Evolutionary conservation across 257 asterid genomes (phyloP).

Genomic region (Nicotiana paniculata): DNA sequence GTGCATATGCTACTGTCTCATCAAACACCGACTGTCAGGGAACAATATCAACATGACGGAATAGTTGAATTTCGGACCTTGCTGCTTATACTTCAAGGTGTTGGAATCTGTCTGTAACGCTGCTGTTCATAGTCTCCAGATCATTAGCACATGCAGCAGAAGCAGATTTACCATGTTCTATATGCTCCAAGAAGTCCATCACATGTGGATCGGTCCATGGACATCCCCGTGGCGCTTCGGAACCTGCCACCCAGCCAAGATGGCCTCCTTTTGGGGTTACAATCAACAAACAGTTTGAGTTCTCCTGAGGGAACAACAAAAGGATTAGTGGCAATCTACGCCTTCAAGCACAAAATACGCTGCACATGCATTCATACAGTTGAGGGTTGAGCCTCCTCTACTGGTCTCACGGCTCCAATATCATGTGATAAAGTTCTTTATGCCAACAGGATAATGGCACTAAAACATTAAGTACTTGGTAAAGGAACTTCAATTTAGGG

Average conservation of each 20-base stretch:
- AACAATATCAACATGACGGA: neutral
- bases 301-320: slow-evolving; percentile 47
- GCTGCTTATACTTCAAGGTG: neutral
- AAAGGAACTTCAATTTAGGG: neutral
- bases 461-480: neutral
- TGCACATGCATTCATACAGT: neutral
- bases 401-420: neutral
- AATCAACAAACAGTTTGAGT: slow-evolving; percentile 68
- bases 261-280: slow-evolving; percentile 96
- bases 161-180: slow-evolving; percentile 38
- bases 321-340: neutral
- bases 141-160: neutral
- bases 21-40: neutral
- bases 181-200: slow-evolving; percentile 80
- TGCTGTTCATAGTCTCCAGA: neutral
- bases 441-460: neutral
- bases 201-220: slow-evolving; percentile 91
- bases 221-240: slow-evolving; percentile 69
- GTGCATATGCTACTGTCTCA: neutral
- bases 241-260: slow-evolving; percentile 98
- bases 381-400: neutral
- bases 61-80: neutral
- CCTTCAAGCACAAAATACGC: neutral
- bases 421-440: neutral
- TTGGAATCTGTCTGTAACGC: neutral